phyloP scores from a whole-genome alignment of 2,329 filamentous ascomycete genomes.

The Helicocarpus griseus region DNA sequence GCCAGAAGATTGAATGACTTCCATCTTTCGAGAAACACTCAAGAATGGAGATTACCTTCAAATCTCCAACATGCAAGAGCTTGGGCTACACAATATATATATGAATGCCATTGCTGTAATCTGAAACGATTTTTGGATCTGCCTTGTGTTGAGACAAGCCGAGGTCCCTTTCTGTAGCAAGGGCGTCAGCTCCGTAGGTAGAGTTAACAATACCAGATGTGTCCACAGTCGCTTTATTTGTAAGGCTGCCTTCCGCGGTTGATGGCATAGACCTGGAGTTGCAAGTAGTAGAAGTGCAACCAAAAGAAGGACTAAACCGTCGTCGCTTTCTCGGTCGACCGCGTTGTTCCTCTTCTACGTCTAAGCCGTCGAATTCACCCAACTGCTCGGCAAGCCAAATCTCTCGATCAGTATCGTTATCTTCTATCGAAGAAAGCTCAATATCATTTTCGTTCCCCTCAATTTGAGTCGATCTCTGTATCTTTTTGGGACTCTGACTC shows the following conservation, averaged over 20 bases:
- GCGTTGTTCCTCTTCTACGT: not conserved
- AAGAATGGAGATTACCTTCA: no score
- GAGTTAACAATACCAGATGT: not conserved
- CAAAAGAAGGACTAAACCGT: not conserved
- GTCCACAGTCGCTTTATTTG: not conserved
- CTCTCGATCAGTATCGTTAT: not conserved
- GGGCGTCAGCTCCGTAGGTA: not conserved
- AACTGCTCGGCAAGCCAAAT: not conserved
- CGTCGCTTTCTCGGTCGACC: not conserved
- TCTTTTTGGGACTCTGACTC: constrained; percentile 2
- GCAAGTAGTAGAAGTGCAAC: not conserved
- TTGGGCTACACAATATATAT: no score
- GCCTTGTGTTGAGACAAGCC: not conserved
- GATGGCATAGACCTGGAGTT: not conserved
- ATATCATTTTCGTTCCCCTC: not conserved
- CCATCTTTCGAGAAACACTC: no score
- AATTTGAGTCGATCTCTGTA: not conserved
- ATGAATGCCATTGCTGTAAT: not conserved
- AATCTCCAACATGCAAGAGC: no score
- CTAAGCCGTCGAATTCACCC: not conserved
- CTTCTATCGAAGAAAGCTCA: not conserved
- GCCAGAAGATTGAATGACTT: no score
- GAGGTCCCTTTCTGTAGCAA: not conserved
- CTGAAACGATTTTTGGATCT: not conserved
- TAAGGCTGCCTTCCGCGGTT: not conserved